phyloP scores from a whole-genome alignment of 768 basidiomycete genomes.

The Naganishia vaughanmartiniae region DNA sequence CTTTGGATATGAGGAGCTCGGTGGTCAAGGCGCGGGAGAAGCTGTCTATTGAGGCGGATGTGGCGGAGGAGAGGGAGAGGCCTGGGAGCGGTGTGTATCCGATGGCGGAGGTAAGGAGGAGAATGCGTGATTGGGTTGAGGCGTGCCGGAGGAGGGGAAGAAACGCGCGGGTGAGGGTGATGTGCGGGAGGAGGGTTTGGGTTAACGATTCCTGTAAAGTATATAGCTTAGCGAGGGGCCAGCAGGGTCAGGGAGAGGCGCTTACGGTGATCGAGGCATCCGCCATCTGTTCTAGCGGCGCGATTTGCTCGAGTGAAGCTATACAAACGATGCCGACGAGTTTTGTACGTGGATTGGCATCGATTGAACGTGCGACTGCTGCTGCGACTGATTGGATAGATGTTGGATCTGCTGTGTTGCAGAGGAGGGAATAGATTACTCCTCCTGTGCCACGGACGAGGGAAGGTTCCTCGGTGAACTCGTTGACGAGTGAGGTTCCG shows the following conservation, averaged over 20 bases:
- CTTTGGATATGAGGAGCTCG: background rate
- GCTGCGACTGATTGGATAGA: background rate
- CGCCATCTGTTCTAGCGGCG: background rate
- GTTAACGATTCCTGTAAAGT: background rate
- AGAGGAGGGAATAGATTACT: background rate
- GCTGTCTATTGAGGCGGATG: background rate
- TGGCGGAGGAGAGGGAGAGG: background rate
- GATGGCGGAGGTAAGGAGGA: background rate
- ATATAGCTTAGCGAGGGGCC: too few species aligned
- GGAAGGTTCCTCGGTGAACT: background rate
- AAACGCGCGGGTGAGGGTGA: background rate
- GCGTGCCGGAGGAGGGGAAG: background rate
- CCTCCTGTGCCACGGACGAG: background rate
- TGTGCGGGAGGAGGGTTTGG: background rate
- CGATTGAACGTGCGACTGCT: background rate
- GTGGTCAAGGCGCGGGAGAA: background rate
- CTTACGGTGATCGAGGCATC: background rate
- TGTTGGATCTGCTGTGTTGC: background rate
- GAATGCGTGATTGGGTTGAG: background rate
- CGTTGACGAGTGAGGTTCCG: background rate
- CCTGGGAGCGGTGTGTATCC: slow-evolving; percentile 6
- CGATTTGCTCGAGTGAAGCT: background rate
- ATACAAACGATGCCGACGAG: background rate
- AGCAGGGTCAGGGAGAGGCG: background rate
- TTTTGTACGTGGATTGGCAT: background rate